Conservation (phyloP, 2,329 filamentous ascomycete species). For the Alternaria ventricosa region DNA sequence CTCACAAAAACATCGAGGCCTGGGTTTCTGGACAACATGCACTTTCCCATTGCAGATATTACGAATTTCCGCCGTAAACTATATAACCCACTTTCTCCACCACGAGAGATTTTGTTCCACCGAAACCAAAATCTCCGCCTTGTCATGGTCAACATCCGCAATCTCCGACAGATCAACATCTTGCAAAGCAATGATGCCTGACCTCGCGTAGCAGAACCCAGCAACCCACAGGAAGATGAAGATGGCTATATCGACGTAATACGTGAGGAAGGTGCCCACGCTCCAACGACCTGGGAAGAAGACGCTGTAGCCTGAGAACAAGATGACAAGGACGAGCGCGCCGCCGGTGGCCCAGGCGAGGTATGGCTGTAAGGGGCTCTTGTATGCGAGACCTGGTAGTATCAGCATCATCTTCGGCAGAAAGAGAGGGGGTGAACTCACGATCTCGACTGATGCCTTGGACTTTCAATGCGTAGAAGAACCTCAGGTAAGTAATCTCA, state of each 20-base stretch:
- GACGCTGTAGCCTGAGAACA: slow-evolving; percentile 74
- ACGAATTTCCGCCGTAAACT: neutral
- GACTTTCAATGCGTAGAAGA: slow-evolving; percentile 47
- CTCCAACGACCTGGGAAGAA: slow-evolving; percentile 72
- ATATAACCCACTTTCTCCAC: neutral
- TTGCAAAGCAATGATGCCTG: neutral
- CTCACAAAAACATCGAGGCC: neutral
- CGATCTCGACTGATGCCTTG: slow-evolving; percentile 55
- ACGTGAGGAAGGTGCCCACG: slow-evolving; percentile 46
- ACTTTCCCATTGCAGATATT: neutral
- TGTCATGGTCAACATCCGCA: neutral
- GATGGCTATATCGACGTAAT: slow-evolving; percentile 56
- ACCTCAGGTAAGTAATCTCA: slow-evolving; percentile 62
- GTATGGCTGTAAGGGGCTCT: slow-evolving; percentile 7
- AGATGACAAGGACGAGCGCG: slow-evolving; percentile 64
- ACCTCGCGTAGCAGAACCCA: neutral
- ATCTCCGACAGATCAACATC: neutral
- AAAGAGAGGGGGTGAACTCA: neutral
- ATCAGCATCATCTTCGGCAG: neutral
- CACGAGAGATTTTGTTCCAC: neutral
- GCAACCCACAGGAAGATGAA: slow-evolving; percentile 6
- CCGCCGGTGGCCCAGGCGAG: neutral
- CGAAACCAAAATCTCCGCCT: neutral
- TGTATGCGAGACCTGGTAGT: neutral
- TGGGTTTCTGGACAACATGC: neutral